A percentile compares a stretch with the other conserved stretches of the same genome.
phyloP scores from a whole-genome alignment of 805 yeast species.

The Jamesozyma hellenica region DNA sequence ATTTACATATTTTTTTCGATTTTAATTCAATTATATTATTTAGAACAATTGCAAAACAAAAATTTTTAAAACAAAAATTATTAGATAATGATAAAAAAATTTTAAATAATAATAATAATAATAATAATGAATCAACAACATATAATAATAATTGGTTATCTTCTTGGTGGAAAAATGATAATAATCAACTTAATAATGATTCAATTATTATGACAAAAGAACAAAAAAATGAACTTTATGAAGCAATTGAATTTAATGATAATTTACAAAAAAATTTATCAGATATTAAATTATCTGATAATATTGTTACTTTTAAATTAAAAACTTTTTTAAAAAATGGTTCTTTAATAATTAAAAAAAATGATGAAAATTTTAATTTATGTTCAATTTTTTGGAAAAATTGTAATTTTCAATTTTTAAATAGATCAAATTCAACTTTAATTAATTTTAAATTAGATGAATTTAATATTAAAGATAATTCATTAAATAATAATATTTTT shows the following conservation, averaged over 20 bases:
- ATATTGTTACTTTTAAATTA: conserved; percentile 57
- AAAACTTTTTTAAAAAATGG: conserved; percentile 66
- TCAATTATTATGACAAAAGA: conserved; percentile 62
- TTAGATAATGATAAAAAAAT: conserved; percentile 11
- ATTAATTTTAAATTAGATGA: conserved; percentile 69
- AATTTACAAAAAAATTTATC: conserved; percentile 27
- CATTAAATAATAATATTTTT: conserved; percentile 65
- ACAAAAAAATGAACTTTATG: conserved; percentile 80
- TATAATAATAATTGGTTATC: conserved; percentile 51
- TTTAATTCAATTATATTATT: conserved; percentile 80
- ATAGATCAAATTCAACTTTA: conserved; percentile 69
- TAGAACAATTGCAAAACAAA: conserved; percentile 66
- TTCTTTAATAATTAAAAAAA: conserved; percentile 49
- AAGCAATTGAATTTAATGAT: conserved; percentile 88
- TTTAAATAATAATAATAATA: conserved; percentile 6
- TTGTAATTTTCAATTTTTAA: conserved; percentile 59
- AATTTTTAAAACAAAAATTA: conserved; percentile 47
- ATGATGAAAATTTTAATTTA: conserved; percentile 33
- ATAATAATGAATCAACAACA: conserved; percentile 6
- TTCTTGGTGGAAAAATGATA: conserved; percentile 49
- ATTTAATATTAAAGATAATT: conserved; percentile 79
- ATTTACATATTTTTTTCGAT: conserved; percentile 48
- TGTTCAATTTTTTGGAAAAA: conserved; percentile 80
- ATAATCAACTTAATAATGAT: conserved; percentile 21
- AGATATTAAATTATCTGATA: conserved; percentile 59